Conservation (phyloP, 164 flowering plant species). For the Akebia trifoliata region DNA sequence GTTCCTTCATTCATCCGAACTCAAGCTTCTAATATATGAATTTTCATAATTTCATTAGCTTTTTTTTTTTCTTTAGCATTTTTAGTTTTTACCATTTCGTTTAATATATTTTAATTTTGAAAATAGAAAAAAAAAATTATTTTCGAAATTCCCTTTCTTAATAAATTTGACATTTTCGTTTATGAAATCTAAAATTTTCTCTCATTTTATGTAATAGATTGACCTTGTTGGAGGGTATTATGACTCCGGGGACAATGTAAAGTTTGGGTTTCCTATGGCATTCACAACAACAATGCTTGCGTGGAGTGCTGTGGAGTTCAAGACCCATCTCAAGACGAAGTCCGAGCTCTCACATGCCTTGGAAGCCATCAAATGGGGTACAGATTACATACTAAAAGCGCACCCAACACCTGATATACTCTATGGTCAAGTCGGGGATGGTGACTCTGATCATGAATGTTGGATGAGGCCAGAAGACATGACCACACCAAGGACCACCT, state of each 20-base stretch:
- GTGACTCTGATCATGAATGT: conserved; percentile 56
- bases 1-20: no score
- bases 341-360: conserved; percentile 28
- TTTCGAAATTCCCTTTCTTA: no score
- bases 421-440: conserved; percentile 65
- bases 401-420: conserved; percentile 35
- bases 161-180: no score
- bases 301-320: conserved; percentile 42
- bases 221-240: conserved; percentile 54
- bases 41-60: no score
- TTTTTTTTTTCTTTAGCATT: no score
- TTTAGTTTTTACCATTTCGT: no score
- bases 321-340: conserved; percentile 5
- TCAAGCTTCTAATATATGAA: no score
- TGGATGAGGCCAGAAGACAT: conserved; percentile 82
- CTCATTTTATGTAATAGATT: conserved; percentile 31
- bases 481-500: conserved; percentile 53
- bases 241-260: conserved; percentile 61
- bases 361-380: conserved; percentile 46
- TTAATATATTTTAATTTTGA: no score
- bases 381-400: conserved; percentile 53
- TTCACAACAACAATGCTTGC: conserved; percentile 48
- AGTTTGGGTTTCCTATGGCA: conserved; percentile 56
- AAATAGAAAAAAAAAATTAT: no score
- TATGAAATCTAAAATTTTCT: no score